Evolutionary conservation across 371 early-diverging fungal genomes (phyloP).

Genomic region (Mucor lusitanicus): DNA sequence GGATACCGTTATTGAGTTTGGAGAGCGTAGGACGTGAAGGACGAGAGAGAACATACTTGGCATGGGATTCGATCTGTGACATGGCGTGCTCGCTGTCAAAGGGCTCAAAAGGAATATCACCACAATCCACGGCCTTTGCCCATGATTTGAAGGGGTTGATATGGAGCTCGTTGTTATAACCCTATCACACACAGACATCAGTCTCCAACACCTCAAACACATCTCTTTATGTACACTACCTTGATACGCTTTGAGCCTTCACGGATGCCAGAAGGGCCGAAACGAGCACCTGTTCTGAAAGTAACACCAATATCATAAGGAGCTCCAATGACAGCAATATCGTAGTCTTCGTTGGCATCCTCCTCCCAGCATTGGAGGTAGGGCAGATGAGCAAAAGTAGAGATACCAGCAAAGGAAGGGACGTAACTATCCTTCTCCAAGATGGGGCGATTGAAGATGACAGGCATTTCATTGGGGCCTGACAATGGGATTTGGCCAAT

Average conservation of each 20-base stretch:
- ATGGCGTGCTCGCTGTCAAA: conserved; percentile 49
- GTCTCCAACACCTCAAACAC: background rate
- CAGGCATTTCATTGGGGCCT: conserved; percentile 20
- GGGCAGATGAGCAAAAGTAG: conserved; percentile 53
- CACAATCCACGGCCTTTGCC: conserved; percentile 55
- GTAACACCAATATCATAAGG: conserved; percentile 55
- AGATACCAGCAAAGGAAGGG: conserved; percentile 49
- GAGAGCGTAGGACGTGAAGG: conserved; percentile 21
- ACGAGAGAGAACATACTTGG: conserved; percentile 39
- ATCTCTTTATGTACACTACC: background rate
- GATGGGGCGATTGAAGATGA: conserved; percentile 24
- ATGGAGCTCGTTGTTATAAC: conserved; percentile 38
- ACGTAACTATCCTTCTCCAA: conserved; percentile 37
- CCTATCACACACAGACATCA: conserved; percentile 7
- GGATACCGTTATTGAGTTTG: conserved; percentile 13
- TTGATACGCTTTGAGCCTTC: conserved; percentile 48
- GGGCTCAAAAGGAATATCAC: conserved; percentile 53
- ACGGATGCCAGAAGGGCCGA: conserved; percentile 53
- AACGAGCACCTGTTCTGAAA: conserved; percentile 52
- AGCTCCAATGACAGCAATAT: conserved; percentile 51
- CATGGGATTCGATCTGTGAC: conserved; percentile 39
- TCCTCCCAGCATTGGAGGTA: conserved; percentile 52
- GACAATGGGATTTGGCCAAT: conserved; percentile 19
- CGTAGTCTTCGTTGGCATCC: conserved; percentile 37
- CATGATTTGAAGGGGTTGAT: conserved; percentile 49